Base-by-base conservation (phyloP, 345 rosid genomes). In the Lagerstroemia speciosa region DNA sequence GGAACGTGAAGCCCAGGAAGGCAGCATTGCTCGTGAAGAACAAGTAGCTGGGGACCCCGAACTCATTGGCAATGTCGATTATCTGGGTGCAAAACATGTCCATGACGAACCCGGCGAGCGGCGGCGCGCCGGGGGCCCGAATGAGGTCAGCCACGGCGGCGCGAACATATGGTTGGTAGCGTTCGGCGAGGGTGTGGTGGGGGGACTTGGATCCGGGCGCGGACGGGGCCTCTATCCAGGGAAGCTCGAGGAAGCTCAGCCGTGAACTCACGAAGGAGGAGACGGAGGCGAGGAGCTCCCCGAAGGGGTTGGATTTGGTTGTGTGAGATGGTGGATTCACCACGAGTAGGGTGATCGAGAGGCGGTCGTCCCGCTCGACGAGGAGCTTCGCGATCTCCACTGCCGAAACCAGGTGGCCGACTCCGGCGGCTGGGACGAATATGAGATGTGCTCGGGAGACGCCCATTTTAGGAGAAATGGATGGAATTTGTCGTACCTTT, bases 21-120 rank as follows among this genome's bases (percentile, higher is more conserved):
- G 80, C 68, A 0, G 91, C 84, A 66, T 78, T 67, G 0, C 84
- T 77, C 12, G 86, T 74, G 74, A 15, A 84, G 50, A 81, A 84
- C 33, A 86, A 6, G 70, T 89, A 87, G 67, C 71, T 72, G 15
- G 94, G 88, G 12, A 79, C 71, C 0, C 67, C 50, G 11, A 82
- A 66, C 38, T 86, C 86, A 45, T 75, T 68, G 1, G 88, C 91
- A 2, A 82, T 73, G 22, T 89, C 89, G 2, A 85, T 81, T 81
- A 85, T 75, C 2, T 64, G 8, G 0, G 74, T 79, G 71, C 85
- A 84, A 50, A 84, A 81, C 87, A 88, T 76, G 73, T 82, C 93
- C 14, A 84, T 58, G 30, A 86, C 79, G 64, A 88, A 52, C 26
- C 87, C 87, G 15, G 83, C 88, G 2, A 88, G 85, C 67, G 2